phyloP scores from a whole-genome alignment of 2,329 filamentous ascomycete species.

The Coniella vitis region DNA sequence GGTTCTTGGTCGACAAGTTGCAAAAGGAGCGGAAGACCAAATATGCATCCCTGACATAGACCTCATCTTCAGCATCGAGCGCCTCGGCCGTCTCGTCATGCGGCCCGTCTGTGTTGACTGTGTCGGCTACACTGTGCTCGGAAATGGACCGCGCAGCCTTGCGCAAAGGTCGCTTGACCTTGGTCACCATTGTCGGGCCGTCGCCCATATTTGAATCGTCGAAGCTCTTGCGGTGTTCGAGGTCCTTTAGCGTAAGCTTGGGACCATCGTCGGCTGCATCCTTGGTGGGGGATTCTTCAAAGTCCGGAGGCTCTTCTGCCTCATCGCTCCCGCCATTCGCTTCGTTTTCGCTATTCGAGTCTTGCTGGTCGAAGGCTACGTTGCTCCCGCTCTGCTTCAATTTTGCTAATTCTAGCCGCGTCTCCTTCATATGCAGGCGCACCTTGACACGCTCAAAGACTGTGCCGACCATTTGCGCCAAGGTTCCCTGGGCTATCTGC shows the following conservation, averaged over 20 bases:
- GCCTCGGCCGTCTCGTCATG: conserved; percentile 51
- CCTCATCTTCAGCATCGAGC: conserved; percentile 75
- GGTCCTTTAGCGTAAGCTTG: conserved; percentile 60
- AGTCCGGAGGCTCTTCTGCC: conserved; percentile 24
- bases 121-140: conserved; percentile 35
- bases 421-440: conserved; percentile 79
- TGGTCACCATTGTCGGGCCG: conserved; percentile 60
- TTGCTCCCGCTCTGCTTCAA: conserved; percentile 48
- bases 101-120: conserved; percentile 41
- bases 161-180: conserved; percentile 41
- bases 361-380: conserved; percentile 41
- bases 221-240: conserved; percentile 62
- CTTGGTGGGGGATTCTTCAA: conserved; percentile 22
- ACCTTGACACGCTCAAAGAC: conserved; percentile 93
- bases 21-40: conserved; percentile 96
- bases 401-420: conserved; percentile 53
- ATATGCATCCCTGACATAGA: conserved; percentile 95
- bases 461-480: conserved; percentile 97
- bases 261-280: conserved; percentile 31
- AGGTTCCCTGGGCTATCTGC: conserved; percentile 90
- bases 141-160: conserved; percentile 41
- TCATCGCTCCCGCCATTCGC: conserved; percentile 34
- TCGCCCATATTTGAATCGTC: conserved; percentile 61
- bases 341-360: conserved; percentile 29
- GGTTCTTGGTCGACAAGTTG: conserved; percentile 88